phyloP scores from a whole-genome alignment of 306 rosid genomes.

The Fagus crenata region DNA sequence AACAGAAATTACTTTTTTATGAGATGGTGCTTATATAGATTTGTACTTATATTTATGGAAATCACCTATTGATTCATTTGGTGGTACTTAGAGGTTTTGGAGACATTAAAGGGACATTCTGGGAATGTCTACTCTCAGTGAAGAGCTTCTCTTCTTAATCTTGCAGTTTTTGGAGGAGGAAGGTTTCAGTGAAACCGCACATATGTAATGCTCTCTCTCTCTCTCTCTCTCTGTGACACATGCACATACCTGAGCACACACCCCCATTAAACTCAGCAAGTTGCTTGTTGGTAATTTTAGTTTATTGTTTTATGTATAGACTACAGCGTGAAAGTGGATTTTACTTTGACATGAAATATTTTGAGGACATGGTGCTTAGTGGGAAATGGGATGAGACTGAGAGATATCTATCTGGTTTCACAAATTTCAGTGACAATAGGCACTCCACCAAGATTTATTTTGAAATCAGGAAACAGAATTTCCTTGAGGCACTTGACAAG shows the following conservation, averaged over 20 bases:
- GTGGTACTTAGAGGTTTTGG: constrained; percentile 6
- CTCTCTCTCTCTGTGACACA: not conserved
- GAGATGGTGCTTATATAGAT: not conserved
- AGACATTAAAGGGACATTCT: constrained; percentile 1
- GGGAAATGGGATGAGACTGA: constrained; percentile 54
- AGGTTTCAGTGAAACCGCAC: constrained; percentile 38
- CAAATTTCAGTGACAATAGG: constrained; percentile 23
- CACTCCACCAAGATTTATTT: constrained; percentile 42
- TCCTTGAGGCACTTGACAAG: constrained; percentile 51
- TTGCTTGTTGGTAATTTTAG: not conserved
- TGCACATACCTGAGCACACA: not conserved
- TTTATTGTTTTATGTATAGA: constrained; percentile 27
- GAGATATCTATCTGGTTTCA: constrained; percentile 39
- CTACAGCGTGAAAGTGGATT: constrained; percentile 48
- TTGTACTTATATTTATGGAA: constrained; percentile 1
- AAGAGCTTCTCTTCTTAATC: constrained; percentile 35
- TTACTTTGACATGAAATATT: constrained; percentile 42
- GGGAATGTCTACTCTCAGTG: constrained; percentile 17
- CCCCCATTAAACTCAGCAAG: not conserved
- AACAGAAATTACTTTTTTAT: not conserved
- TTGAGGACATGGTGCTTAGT: constrained; percentile 35
- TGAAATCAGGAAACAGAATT: constrained; percentile 43
- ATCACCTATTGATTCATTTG: not conserved
- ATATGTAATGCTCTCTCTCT: constrained; percentile 25
- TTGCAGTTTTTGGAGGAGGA: constrained; percentile 34